Percentiles rank a stretch among this genome's conserved stretches.
Conservation (phyloP, 2,329 filamentous ascomycete species). For the Paecilomyces variotii region DNA sequence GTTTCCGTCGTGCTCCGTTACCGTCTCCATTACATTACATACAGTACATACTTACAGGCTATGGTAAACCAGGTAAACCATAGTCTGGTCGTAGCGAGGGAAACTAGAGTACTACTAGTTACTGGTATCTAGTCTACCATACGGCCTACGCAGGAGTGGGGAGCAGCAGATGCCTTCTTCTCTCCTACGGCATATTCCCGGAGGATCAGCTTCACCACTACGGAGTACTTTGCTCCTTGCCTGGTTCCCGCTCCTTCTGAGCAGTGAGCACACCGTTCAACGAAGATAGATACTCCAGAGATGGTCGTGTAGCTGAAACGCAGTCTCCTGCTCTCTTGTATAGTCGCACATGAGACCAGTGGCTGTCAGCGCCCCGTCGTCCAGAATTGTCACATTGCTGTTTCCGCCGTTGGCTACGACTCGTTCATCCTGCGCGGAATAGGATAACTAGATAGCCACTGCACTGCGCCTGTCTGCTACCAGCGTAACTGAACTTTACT, state of each 20-base stretch:
- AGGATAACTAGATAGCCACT: neutral
- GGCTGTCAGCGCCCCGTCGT: neutral
- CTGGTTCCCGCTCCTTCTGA: neutral
- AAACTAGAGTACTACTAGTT: neutral
- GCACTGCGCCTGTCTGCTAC: neutral
- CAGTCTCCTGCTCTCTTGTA: no score
- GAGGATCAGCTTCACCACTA: neutral
- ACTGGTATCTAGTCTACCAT: neutral
- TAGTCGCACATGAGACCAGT: neutral
- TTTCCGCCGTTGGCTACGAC: neutral
- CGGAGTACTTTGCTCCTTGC: neutral
- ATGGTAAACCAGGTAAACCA: neutral
- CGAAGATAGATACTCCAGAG: neutral
- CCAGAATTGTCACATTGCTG: neutral
- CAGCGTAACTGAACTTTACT: neutral
- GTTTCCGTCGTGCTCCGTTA: constrained; percentile 14
- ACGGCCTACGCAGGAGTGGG: neutral
- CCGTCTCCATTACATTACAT: neutral
- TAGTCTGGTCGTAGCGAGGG: no score
- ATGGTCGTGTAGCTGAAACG: neutral
- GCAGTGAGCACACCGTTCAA: neutral
- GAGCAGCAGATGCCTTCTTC: neutral
- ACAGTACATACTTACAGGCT: neutral
- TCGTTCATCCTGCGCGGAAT: neutral
- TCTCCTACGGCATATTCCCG: neutral